Base-by-base conservation (phyloP, 2,329 filamentous ascomycete genomes). In the Penicillium sclerotigenum region DNA sequence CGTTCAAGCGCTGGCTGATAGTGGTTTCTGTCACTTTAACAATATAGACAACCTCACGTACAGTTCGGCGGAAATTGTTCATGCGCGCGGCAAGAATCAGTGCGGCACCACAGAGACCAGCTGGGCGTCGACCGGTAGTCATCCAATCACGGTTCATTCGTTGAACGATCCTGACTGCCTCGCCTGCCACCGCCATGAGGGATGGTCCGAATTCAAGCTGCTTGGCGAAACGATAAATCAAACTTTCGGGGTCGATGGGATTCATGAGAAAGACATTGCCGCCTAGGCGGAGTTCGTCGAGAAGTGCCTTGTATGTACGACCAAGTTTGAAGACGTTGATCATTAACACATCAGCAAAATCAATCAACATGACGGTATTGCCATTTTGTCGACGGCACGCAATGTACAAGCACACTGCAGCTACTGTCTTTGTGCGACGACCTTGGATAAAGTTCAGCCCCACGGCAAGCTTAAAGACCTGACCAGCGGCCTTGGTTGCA, bases 91-190 rank as follows among this genome's bases (percentile, higher is more conserved):
- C 94, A 72, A 99, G 87, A 59, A 99, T 89, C 46, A 99, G 83
- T 63, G 92, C 96, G 13, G 94, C 94, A 59, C 94, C 94, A 72
- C 92, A 97, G 52, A 97, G 87, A 63, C 94, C 94, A 7, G 93
- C 93, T 16, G 94, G 94, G 38, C 94, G 87, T 68, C 94, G 89
- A 65, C 94, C 94, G 71, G 92, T 91, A 45, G 92, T 88, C 85
- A 99, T 97, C 92, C 94, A 97, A 75, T 99, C 94, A 52, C 90
- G 83, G 62, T 90, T 92, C 94, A 99, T 97, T 59, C 94, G 87
- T 72, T 89, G 87, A 54, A 96, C 87, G 50, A 99, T 88, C 52
- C 89, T 86, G 54, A 92, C 87, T 7, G 94, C 94, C 68, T 97
- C 91, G 64, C 89, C 85, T 40, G 91, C 92, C 14, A 99, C 91